A percentile compares a stretch with the other conserved stretches of the same genome.
Evolutionary conservation across 306 rosid species (phyloP).

Genomic region (Quercus robur): DNA sequence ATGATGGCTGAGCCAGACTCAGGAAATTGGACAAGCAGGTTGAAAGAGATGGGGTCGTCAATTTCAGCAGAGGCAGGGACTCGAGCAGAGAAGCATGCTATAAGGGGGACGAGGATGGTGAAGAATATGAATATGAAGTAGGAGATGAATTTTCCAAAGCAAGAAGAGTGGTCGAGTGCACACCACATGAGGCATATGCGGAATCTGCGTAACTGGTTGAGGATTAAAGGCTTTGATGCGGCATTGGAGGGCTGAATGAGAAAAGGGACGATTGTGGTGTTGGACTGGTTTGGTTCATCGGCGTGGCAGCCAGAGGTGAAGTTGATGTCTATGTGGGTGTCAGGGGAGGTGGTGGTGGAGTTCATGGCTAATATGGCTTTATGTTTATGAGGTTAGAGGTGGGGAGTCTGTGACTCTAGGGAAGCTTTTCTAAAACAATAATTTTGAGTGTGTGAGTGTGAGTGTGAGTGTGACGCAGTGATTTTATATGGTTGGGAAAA

Average conservation of each 20-base stretch:
- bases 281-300: constrained; percentile 1
- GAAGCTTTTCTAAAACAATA: neutral
- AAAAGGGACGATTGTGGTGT: constrained; percentile 36
- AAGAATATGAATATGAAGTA: constrained; percentile 49
- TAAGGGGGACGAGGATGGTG: constrained; percentile 51
- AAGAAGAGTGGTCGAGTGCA: constrained; percentile 79
- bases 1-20: constrained; percentile 64
- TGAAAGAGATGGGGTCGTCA: constrained; percentile 56
- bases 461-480: too few relatives aligned
- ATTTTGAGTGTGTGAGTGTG: too few relatives aligned
- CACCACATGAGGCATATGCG: constrained; percentile 75
- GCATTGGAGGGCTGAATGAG: constrained; percentile 56
- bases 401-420: neutral
- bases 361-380: constrained; percentile 16
- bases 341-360: constrained; percentile 11
- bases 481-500: neutral
- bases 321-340: constrained; percentile 8
- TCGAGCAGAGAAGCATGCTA: constrained; percentile 33
- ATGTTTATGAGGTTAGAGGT: neutral
- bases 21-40: constrained; percentile 78
- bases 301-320: constrained; percentile 19
- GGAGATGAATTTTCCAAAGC: constrained; percentile 51
- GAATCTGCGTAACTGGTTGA: constrained; percentile 61
- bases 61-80: constrained; percentile 32
- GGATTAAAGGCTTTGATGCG: constrained; percentile 45